Conservation (phyloP, 2,329 filamentous ascomycete species). For the Lasiodiplodia theobromae region DNA sequence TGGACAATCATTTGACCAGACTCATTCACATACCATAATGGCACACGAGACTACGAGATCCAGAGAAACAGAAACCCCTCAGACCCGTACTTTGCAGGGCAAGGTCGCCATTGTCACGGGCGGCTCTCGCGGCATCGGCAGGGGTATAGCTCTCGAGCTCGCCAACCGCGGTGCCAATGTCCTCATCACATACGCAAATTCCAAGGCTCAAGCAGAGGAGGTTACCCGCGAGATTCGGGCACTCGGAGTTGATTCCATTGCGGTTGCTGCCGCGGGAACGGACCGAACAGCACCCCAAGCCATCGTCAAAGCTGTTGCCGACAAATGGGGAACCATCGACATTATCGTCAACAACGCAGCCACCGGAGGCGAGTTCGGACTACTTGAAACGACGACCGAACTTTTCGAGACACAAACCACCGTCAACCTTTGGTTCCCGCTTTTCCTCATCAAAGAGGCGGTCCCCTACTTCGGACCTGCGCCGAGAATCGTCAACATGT, state of each 20-base stretch:
- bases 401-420: slow-evolving; percentile 63
- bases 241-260: slow-evolving; percentile 50
- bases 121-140: slow-evolving; percentile 54
- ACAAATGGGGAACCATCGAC: slow-evolving; percentile 51
- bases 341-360: slow-evolving; percentile 55
- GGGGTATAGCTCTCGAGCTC: slow-evolving; percentile 51
- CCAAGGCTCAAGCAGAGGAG: slow-evolving; percentile 39
- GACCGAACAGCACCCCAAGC: slow-evolving; percentile 42
- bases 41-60: not conserved
- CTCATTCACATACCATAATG: not conserved
- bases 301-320: slow-evolving; percentile 46
- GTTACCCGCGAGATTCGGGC: slow-evolving; percentile 36
- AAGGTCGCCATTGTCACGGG: slow-evolving; percentile 58
- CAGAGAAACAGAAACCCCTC: not conserved
- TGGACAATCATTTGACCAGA: not conserved
- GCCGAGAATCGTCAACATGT: slow-evolving; percentile 66
- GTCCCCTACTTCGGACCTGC: slow-evolving; percentile 57
- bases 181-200: slow-evolving; percentile 58
- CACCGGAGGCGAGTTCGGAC: slow-evolving; percentile 37
- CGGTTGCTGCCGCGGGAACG: slow-evolving; percentile 50
- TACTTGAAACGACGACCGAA: slow-evolving; percentile 51
- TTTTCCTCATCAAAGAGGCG: slow-evolving; percentile 62
- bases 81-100: not conserved
- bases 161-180: slow-evolving; percentile 51
- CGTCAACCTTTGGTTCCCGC: slow-evolving; percentile 62